Percentiles rank a stretch among this genome's conserved stretches.
phyloP scores from a whole-genome alignment of 2,329 filamentous ascomycete genomes.

The Cladosporium sp. region DNA sequence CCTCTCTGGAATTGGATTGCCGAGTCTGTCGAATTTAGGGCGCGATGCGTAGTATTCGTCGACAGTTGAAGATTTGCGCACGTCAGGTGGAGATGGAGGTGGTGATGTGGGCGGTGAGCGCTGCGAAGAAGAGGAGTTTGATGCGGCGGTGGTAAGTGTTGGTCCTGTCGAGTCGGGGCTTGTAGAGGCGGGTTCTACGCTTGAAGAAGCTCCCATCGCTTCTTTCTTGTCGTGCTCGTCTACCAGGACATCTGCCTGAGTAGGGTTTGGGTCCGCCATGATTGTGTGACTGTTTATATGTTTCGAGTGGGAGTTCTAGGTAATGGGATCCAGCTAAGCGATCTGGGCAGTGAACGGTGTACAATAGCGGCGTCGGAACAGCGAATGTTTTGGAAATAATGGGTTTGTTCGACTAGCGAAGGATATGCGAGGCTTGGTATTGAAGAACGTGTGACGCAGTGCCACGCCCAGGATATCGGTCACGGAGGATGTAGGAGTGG shows the following conservation, averaged over 20 bases:
- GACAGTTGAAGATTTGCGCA: slow-evolving; percentile 14
- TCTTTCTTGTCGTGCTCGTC: slow-evolving; percentile 13
- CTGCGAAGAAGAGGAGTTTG: slow-evolving; percentile 14
- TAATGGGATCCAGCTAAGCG: no score
- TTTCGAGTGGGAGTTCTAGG: neutral
- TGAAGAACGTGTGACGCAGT: no score
- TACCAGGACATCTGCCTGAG: slow-evolving; percentile 10
- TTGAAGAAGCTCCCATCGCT: neutral
- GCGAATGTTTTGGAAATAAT: no score
- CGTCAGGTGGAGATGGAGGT: slow-evolving; percentile 18
- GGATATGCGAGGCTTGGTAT: no score
- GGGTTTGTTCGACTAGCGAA: no score
- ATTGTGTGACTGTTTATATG: neutral
- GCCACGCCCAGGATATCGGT: no score
- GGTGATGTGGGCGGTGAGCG: slow-evolving; percentile 25
- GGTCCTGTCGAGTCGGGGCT: slow-evolving; percentile 1
- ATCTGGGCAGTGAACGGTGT: no score
- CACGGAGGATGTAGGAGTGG: no score
- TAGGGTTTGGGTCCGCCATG: slow-evolving; percentile 12
- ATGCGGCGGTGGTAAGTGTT: slow-evolving; percentile 4
- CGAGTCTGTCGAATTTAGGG: slow-evolving; percentile 26
- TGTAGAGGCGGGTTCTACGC: neutral
- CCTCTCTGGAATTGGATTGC: slow-evolving; percentile 26
- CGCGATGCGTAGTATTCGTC: slow-evolving; percentile 26
- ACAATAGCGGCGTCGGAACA: neutral